phyloP scores from a whole-genome alignment of 805 yeast species.

The Lipomyces kockii region DNA sequence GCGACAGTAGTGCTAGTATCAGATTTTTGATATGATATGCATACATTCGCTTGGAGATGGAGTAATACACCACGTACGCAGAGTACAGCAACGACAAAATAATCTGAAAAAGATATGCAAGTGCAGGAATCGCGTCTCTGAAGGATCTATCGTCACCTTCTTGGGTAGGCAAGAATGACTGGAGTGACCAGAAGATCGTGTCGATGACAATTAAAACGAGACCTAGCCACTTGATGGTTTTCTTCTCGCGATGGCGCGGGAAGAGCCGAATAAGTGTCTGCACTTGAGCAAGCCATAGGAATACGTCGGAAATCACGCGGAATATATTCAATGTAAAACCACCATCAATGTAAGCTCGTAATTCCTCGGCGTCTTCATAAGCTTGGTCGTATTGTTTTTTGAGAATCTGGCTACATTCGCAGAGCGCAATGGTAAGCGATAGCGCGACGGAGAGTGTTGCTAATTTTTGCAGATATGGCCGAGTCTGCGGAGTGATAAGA shows the following conservation, averaged over 20 bases:
- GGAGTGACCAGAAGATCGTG: slow-evolving; percentile 41
- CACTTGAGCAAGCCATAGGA: slow-evolving; percentile 60
- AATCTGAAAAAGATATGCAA: slow-evolving; percentile 45
- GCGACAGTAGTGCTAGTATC: slow-evolving; percentile 55
- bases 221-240: slow-evolving; percentile 46
- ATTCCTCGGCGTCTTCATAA: slow-evolving; percentile 56
- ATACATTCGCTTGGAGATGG: slow-evolving; percentile 49
- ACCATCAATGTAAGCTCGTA: slow-evolving; percentile 49
- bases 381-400: slow-evolving; percentile 57
- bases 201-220: slow-evolving; percentile 44
- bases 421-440: slow-evolving; percentile 57
- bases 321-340: slow-evolving; percentile 49
- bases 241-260: slow-evolving; percentile 45
- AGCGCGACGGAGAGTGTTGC: slow-evolving; percentile 64
- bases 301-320: slow-evolving; percentile 49
- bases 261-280: slow-evolving; percentile 54
- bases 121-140: slow-evolving; percentile 43
- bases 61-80: slow-evolving; percentile 48
- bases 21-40: slow-evolving; percentile 54
- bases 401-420: slow-evolving; percentile 54
- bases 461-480: slow-evolving; percentile 61
- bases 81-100: slow-evolving; percentile 44
- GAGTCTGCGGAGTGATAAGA: slow-evolving; percentile 57
- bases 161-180: slow-evolving; percentile 27
- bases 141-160: slow-evolving; percentile 40